Evolutionary conservation across 1,284 basidiomycete genomes (phyloP), one percentile per base, ranked within the genome.

Genomic region (Cutaneotrichosporon cavernicola): DNA sequence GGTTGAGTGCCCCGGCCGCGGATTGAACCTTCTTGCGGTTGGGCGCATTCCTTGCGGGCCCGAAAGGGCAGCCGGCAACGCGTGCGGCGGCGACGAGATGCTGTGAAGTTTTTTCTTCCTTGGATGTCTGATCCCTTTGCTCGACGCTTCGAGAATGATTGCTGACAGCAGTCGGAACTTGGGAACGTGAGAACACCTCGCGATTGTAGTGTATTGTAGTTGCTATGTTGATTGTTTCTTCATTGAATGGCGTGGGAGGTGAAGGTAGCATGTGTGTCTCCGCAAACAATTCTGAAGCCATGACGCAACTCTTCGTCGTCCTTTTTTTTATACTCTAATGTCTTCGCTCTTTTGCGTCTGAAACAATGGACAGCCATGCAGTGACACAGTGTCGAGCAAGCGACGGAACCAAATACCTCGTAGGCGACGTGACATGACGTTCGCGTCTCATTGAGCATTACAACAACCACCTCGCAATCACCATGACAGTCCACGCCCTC

Each of bases 101-200:
- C 76, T 67, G 74, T 60, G 78, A 79, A 76, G 79, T 75, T 74
- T 78, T 73, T 72, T 76, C 80, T 81, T 81, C 80, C 80, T 81
- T 81, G 80, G 79, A 80, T 80, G 80, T 81, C 80, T 81, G 80
- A 81, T 62, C 66, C 36, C 38, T 67, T 58, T 56, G 8, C 40
- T 30, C 26, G 22, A 60, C 32, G 10, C 22, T 62, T 62, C 38
- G 34, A 18, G 53, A 34, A 31, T 30, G 26, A 7, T 9, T 9
- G 56, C 56, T 62, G 61, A 57, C 56, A 21, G 40, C 43, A 57
- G 60, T 14, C 34, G n/a, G 16, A 2, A 5, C 2, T 50, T 38
- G 31, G 6, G 22, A 43, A 43, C 14, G 40, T 18, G 43, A 46
- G 4, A n/a, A 6, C 8, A 13, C 8, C 7, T 36, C 11, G 34